Percentiles rank a stretch among this genome's conserved stretches.
Evolutionary conservation across 257 asterid species (phyloP).

Genomic region (Pogostemon cablin): DNA sequence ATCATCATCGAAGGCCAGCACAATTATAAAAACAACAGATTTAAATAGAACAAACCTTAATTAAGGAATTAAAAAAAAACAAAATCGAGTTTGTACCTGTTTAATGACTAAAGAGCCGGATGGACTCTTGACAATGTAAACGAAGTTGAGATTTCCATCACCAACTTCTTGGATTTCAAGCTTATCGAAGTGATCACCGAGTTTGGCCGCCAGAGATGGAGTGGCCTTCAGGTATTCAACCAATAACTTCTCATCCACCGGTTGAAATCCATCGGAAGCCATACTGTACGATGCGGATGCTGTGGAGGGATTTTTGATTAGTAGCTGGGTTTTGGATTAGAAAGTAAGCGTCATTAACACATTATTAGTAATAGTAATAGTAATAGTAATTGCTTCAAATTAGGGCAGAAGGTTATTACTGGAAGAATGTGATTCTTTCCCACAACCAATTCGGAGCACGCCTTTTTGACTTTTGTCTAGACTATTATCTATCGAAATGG

Average conservation of each 20-base stretch:
- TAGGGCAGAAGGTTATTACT: slow-evolving; percentile 5
- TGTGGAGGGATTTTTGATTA: slow-evolving; percentile 28
- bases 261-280: slow-evolving; percentile 66
- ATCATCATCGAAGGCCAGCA: too few relatives aligned
- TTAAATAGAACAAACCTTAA: not conserved
- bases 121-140: slow-evolving; percentile 61
- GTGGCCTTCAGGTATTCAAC: slow-evolving; percentile 78
- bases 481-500: not conserved
- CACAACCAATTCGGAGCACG: not conserved
- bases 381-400: not conserved
- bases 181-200: slow-evolving; percentile 62
- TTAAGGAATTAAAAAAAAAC: too few relatives aligned
- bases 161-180: slow-evolving; percentile 86
- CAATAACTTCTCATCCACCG: slow-evolving; percentile 71
- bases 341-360: slow-evolving; percentile 23
- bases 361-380: not conserved
- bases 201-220: slow-evolving; percentile 65
- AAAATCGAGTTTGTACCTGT: slow-evolving; percentile 53
- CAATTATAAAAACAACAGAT: not conserved
- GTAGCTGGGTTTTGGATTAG: not conserved
- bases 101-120: slow-evolving; percentile 82
- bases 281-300: slow-evolving; percentile 31
- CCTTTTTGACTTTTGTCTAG: not conserved
- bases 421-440: slow-evolving; percentile 21
- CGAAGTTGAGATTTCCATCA: slow-evolving; percentile 97